Evolutionary conservation across 164 flowering plant genomes (phyloP), one percentile per base, ranked within the genome.

Genomic region (Houttuynia cordata): DNA sequence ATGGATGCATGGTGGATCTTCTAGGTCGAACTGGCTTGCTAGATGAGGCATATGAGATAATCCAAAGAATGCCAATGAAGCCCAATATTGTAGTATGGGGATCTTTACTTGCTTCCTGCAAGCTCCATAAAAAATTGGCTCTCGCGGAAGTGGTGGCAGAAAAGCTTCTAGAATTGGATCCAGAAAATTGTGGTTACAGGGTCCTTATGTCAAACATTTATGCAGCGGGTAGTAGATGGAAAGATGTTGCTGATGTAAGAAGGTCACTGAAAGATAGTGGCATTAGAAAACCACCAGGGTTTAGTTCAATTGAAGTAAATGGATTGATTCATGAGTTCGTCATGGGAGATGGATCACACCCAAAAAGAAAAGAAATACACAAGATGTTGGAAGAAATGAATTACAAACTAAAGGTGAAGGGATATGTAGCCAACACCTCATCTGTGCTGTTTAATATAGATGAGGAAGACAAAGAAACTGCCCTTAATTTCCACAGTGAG

Each of bases 1-100:
- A 80, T 51, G 88, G 86, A 41, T 83, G 88, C 55, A 72, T 81
- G 78, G 85, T 81, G 37, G 84, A 83, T 75, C 77, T 81, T 62
- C 75, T 83, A 9, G 85, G 84, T 24, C 78, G 84, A 69, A 84
- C 84, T 18, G 86, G 89, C 63, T 65, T 56, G 53, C 74, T 84
- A 22, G 66, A 73, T 20, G 77, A 78, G 62, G 86, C 86, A 15
- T 58, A 67, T 50, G 56, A 78, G 34, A 57, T 76, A 52, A 77
- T 84, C 34, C 58, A 71, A 25, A 64, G 56, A 63, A 81, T 84
- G 83, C 83, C 86, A 3, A 56, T 77, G 20, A 66, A 22, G 41
- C 83, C 86, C 14, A 82, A 82, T 60, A 24, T 57, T 23, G 60
- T 76, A 15, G 71, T 81, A 0, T 80, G 81, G 84, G 81, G 88